phyloP scores from a whole-genome alignment of 495 filamentous ascomycete genomes.

The Neurospora tetrasperma region DNA sequence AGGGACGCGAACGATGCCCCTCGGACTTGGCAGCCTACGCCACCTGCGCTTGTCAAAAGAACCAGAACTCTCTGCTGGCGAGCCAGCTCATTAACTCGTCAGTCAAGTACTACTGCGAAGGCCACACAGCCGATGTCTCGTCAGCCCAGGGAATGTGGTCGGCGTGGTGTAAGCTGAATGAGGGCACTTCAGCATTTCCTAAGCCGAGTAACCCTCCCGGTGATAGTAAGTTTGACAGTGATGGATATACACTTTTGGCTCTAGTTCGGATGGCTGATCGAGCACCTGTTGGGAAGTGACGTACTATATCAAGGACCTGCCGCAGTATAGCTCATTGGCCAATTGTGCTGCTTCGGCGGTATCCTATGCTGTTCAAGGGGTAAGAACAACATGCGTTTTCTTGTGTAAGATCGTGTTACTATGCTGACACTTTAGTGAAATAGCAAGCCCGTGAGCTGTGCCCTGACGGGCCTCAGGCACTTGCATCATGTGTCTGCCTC shows the following conservation, averaged over 20 bases:
- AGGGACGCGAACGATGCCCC: conserved; percentile 27
- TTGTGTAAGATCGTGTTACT: neutral
- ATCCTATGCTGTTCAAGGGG: conserved; percentile 28
- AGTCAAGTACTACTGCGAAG: conserved; percentile 30
- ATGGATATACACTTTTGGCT: neutral
- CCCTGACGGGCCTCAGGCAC: conserved; percentile 29
- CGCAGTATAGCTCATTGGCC: conserved; percentile 31
- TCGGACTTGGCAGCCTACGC: conserved; percentile 30
- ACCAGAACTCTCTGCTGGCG: conserved; percentile 31
- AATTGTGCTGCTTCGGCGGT: conserved; percentile 33
- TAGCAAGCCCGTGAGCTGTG: conserved; percentile 32
- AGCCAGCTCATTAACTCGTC: conserved; percentile 30
- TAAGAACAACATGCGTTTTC: conserved; percentile 12
- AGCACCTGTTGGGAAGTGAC: conserved; percentile 23
- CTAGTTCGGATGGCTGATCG: conserved; percentile 2
- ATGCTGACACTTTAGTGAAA: conserved; percentile 3
- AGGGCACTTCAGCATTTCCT: conserved; percentile 37
- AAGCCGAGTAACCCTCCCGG: conserved; percentile 33
- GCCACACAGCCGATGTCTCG: conserved; percentile 29
- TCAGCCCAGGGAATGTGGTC: conserved; percentile 39
- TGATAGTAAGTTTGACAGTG: conserved; percentile 23
- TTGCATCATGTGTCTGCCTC: conserved; percentile 40
- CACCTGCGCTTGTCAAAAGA: conserved; percentile 38
- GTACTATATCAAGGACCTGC: conserved; percentile 41
- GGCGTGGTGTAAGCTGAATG: conserved; percentile 36